Conservation (phyloP, 305 asterid species). For the Coffea humblotiana region DNA sequence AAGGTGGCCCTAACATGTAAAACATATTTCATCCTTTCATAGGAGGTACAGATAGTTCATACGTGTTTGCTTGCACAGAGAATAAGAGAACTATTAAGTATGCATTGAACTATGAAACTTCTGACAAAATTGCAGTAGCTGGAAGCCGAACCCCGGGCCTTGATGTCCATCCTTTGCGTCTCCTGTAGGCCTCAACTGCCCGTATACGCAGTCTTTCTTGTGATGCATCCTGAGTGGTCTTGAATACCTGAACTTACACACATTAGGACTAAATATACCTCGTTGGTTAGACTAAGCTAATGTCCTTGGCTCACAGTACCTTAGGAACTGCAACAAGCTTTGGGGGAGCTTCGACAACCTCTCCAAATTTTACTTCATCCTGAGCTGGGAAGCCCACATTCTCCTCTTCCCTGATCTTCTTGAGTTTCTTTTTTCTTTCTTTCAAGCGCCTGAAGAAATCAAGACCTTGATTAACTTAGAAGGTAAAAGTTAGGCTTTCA, state of each 20-base stretch:
- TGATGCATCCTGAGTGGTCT: conserved; percentile 60
- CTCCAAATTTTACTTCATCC: conserved; percentile 81
- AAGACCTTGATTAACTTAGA: neutral
- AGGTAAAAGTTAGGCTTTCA: neutral
- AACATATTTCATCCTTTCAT: neutral
- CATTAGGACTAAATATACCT: neutral
- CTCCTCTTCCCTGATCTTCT: conserved; percentile 41
- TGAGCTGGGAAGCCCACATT: conserved; percentile 52
- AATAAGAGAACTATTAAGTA: neutral
- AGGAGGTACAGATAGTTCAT: neutral
- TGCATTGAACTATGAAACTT: conserved; percentile 18
- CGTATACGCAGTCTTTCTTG: conserved; percentile 84
- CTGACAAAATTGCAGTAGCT: conserved; percentile 33
- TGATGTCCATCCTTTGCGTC: conserved; percentile 80
- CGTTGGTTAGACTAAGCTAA: neutral
- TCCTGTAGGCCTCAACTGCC: conserved; percentile 82
- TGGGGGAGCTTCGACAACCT: conserved; percentile 87
- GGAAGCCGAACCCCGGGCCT: conserved; percentile 83
- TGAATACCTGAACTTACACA: conserved; percentile 45
- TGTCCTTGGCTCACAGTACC: conserved; percentile 33
- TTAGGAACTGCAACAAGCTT: conserved; percentile 72
- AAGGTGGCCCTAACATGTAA: neutral
- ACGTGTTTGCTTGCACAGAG: neutral
- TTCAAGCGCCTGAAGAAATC: conserved; percentile 56
- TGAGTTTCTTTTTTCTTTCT: conserved; percentile 73